Evolutionary conservation across 2,329 filamentous ascomycete species (phyloP).

Genomic region (Hypoxylon rubiginosum): DNA sequence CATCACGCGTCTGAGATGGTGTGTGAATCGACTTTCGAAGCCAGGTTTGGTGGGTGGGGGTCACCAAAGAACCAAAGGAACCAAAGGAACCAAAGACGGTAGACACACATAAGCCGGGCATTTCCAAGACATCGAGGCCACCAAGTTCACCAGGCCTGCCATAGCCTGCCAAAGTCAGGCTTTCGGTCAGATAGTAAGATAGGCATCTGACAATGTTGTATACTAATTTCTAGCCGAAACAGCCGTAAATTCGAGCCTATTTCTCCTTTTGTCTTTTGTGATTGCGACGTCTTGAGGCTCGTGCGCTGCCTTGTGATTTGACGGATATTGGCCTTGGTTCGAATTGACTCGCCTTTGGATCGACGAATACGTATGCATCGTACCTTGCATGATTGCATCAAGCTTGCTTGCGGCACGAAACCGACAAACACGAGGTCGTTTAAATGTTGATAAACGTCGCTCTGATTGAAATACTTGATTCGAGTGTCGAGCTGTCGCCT

Average conservation of each 20-base stretch:
- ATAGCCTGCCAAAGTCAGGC: background rate
- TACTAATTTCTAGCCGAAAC: slow-evolving; percentile 40
- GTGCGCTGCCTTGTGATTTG: slow-evolving; percentile 51
- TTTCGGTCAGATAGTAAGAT: slow-evolving; percentile 39
- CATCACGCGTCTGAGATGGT: slow-evolving; percentile 47
- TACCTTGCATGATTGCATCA: slow-evolving; percentile 53
- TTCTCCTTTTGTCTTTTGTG: slow-evolving; percentile 26
- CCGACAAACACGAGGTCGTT: slow-evolving; percentile 28
- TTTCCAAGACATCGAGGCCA: slow-evolving; percentile 46
- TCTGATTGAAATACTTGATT: slow-evolving; percentile 19
- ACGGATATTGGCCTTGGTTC: slow-evolving; percentile 43
- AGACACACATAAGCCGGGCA: slow-evolving; percentile 39
- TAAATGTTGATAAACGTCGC: slow-evolving; percentile 14
- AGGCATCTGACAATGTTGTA: slow-evolving; percentile 50
- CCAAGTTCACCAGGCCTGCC: slow-evolving; percentile 35
- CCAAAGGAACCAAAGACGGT: slow-evolving; percentile 31
- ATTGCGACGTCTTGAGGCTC: slow-evolving; percentile 50
- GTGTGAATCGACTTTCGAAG: slow-evolving; percentile 40
- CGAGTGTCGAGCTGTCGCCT: slow-evolving; percentile 1
- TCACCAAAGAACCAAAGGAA: no score
- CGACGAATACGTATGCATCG: slow-evolving; percentile 47
- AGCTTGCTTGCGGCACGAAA: slow-evolving; percentile 34
- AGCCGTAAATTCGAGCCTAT: slow-evolving; percentile 35
- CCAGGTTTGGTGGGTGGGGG: slow-evolving; percentile 36
- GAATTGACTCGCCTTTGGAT: slow-evolving; percentile 45